Conservation (phyloP, 805 yeast species). For the Lipomyces sp. region DNA sequence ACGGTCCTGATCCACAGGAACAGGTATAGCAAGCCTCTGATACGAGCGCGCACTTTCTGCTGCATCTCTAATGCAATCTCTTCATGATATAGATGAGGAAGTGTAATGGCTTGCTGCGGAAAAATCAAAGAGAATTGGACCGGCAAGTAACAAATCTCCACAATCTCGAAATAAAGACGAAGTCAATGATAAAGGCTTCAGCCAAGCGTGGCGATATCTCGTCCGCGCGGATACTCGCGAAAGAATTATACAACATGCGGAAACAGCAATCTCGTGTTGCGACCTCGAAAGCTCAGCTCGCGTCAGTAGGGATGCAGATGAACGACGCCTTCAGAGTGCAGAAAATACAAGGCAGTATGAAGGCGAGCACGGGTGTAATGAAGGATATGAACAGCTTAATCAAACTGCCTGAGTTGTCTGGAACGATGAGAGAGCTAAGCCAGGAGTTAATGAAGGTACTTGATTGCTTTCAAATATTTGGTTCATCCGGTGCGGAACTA, state of each 20-base stretch:
- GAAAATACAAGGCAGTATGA: constrained; percentile 77
- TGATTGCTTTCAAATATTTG: not conserved
- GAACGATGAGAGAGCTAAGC: constrained; percentile 80
- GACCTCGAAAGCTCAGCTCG: constrained; percentile 79
- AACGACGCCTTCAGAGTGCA: constrained; percentile 88
- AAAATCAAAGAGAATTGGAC: constrained; percentile 81
- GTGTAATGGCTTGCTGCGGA: constrained; percentile 74
- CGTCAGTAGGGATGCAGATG: constrained; percentile 80
- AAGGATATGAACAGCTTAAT: constrained; percentile 79
- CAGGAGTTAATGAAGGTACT: constrained; percentile 62
- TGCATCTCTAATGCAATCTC: no score
- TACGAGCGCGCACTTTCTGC: no score
- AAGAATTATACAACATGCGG: constrained; percentile 69
- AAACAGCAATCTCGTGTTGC: constrained; percentile 72
- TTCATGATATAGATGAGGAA: constrained; percentile 56
- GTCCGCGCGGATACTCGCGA: constrained; percentile 74
- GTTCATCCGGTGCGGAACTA: not conserved
- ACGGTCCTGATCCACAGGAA: constrained; percentile 97
- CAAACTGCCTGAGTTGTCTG: constrained; percentile 70
- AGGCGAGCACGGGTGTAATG: constrained; percentile 76
- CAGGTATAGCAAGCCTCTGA: constrained; percentile 47
- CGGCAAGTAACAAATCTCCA: constrained; percentile 63
- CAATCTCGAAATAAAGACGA: constrained; percentile 69
- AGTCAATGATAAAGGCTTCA: constrained; percentile 64
- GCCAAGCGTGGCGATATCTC: constrained; percentile 74